phyloP scores from a whole-genome alignment of 2,329 filamentous ascomycete species.

The Fusarium piperis region DNA sequence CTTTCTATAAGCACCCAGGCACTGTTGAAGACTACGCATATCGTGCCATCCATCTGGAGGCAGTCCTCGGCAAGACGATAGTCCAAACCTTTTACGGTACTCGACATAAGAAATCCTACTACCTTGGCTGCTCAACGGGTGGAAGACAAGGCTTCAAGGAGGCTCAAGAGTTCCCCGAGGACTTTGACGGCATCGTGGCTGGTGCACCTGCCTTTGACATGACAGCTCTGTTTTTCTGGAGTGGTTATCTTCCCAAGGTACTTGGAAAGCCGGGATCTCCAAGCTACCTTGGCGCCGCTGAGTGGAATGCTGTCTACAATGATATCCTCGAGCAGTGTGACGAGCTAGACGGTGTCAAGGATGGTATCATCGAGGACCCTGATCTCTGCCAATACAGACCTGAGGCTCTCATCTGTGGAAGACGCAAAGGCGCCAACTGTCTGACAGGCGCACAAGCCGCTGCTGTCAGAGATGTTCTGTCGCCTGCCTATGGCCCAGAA shows the following conservation, averaged over 20 bases:
- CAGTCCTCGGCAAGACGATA: not conserved
- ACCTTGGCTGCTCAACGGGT: conserved; percentile 66
- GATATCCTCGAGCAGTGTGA: conserved; percentile 62
- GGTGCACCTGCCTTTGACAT: conserved; percentile 59
- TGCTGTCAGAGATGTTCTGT: conserved; percentile 40
- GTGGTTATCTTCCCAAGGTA: not conserved
- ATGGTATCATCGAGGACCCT: conserved; percentile 61
- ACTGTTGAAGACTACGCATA: not conserved
- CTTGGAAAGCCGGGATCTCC: not conserved
- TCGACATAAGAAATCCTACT: conserved; percentile 59
- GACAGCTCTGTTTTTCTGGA: conserved; percentile 51
- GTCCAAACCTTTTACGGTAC: conserved; percentile 53
- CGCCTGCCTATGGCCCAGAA: conserved; percentile 35
- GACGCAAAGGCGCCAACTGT: not conserved
- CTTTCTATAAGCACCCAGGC: not conserved
- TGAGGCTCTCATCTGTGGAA: conserved; percentile 50
- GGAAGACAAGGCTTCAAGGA: conserved; percentile 66
- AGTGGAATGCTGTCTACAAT: conserved; percentile 53
- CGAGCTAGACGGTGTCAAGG: conserved; percentile 56
- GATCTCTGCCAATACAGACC: conserved; percentile 56
- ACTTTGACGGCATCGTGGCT: conserved; percentile 61
- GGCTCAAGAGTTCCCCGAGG: conserved; percentile 61
- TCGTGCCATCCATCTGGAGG: not conserved
- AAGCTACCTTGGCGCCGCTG: conserved; percentile 27
- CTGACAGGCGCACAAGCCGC: conserved; percentile 1